Evolutionary conservation across 2,329 filamentous ascomycete genomes (phyloP), one percentile per base, ranked within the genome.

Genomic region (Paecilomyces dactylethromorphus): DNA sequence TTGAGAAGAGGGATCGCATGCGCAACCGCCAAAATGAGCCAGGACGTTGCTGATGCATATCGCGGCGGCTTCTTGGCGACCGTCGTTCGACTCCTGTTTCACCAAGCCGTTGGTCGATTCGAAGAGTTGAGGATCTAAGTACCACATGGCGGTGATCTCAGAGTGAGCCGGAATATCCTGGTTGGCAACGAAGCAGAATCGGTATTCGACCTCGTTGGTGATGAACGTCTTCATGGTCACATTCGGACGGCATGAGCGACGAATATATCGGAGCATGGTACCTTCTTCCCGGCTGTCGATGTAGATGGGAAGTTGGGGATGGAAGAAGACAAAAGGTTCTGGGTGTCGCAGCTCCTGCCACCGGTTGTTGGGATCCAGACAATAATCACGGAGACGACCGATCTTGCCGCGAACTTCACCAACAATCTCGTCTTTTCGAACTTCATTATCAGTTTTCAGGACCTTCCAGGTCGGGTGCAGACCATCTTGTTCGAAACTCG

Each of bases 221-320:
- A 97, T 84, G 64, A 92, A 90, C 0, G 92, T 95, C 70, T 94
- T 92, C 66, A 97, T 80, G 32, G 84, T 83, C n/a, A 94, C 86
- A 69, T 97, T 99, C 1, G 94, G 91, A 61, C 85, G 86, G 77
- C 94, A 99, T 68, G 94, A 97, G 64, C 93, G 86, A 58, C 94
- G 86, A n/a, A 95, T 87, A 70, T 94, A 97, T 52, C 94, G 89
- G 59, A 94, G 87, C 35, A 86, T 79, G 3, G 91, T 96, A 22
- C 93, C 94, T 77, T 96, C 91, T 71, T 85, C 85, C 60, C 94
- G 84, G 10, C 92, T 94, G 74, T 97, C 94, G 68, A 99, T 94
- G 76, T 92, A 96, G 12, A 99, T 84, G 0, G 93, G 93, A 8
- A 97, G 84, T 59, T 87, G 83, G 0, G 92, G 91, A 68, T 95